Percentiles rank a stretch among this genome's conserved stretches.
Evolutionary conservation across 805 yeast species (phyloP).

Genomic region (Tetrapisispora iriomotensis): DNA sequence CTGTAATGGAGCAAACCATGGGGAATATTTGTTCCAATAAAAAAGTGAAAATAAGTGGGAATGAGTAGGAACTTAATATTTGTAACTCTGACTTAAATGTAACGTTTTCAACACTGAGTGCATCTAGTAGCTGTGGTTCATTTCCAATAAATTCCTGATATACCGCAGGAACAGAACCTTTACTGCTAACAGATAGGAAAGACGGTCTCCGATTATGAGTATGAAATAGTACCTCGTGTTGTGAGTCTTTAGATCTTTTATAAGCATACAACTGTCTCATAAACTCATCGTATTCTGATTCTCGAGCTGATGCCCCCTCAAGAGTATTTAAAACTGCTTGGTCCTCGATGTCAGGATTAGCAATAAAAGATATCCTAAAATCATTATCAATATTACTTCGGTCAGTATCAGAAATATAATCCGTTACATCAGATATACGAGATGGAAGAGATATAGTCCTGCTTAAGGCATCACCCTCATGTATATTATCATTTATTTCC

Average conservation of each 20-base stretch:
- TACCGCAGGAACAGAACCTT: slow-evolving; percentile 27
- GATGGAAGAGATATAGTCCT: slow-evolving; percentile 36
- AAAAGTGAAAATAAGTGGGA: slow-evolving; percentile 59
- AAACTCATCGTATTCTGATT: slow-evolving; percentile 25
- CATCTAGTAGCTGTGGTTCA: slow-evolving; percentile 16
- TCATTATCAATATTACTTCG: slow-evolving; percentile 35
- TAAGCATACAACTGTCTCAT: slow-evolving; percentile 25
- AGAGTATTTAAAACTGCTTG: slow-evolving; percentile 6
- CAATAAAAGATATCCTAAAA: slow-evolving; percentile 29
- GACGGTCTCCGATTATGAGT: slow-evolving; percentile 16
- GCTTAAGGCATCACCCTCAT: slow-evolving; percentile 31
- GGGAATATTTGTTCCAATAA: slow-evolving; percentile 65
- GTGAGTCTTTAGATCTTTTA: slow-evolving; percentile 7
- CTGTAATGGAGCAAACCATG: slow-evolving; percentile 70
- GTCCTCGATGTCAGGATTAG: slow-evolving; percentile 19
- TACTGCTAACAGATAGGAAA: slow-evolving; percentile 21
- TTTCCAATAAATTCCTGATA: slow-evolving; percentile 19
- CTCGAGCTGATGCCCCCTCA: slow-evolving; percentile 9
- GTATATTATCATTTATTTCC: slow-evolving; percentile 16
- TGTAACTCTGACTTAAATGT: slow-evolving; percentile 31
- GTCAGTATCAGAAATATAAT: slow-evolving; percentile 27
- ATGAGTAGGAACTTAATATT: slow-evolving; percentile 31
- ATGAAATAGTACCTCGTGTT: background rate
- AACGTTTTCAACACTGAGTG: slow-evolving; percentile 28
- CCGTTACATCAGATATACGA: slow-evolving; percentile 28